Conservation (phyloP, 805 yeast species). For the Kodamaea lidongshanica region DNA sequence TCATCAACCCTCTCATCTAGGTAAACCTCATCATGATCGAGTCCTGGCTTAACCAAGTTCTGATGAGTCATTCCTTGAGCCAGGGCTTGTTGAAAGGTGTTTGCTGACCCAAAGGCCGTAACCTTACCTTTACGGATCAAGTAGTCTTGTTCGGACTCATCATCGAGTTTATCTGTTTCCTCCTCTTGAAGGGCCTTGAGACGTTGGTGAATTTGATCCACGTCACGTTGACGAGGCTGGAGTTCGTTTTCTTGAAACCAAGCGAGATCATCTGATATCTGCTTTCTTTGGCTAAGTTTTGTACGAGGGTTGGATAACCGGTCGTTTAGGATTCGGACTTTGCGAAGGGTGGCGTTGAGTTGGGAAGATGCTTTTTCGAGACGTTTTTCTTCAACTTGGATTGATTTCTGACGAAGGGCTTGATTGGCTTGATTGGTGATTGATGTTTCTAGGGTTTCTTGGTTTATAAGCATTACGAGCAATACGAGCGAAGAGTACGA, state of each 20-base stretch:
- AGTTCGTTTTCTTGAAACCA: constrained; percentile 47
- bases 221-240: constrained; percentile 49
- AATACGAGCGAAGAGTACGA: no score
- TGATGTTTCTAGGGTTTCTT: constrained; percentile 67
- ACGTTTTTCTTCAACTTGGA: constrained; percentile 69
- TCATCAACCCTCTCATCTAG: constrained; percentile 55
- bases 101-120: constrained; percentile 81
- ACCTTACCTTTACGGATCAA: constrained; percentile 84
- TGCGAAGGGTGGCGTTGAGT: constrained; percentile 36
- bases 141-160: constrained; percentile 75
- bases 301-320: constrained; percentile 48
- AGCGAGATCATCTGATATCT: constrained; percentile 47
- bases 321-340: constrained; percentile 42
- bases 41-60: constrained; percentile 13
- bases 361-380: constrained; percentile 59
- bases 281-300: constrained; percentile 59
- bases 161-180: constrained; percentile 44
- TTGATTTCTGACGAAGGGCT: constrained; percentile 53
- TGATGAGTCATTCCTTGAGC: constrained; percentile 15
- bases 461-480: constrained; percentile 65
- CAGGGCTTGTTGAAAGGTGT: constrained; percentile 57
- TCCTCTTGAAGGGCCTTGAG: no score
- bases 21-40: constrained; percentile 6
- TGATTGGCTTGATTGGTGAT: constrained; percentile 66
- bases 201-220: constrained; percentile 43